A percentile compares a stretch with the other conserved stretches of the same genome.
Conservation (phyloP, 2,329 filamentous ascomycete species). For the Fusarium sublunatum region DNA sequence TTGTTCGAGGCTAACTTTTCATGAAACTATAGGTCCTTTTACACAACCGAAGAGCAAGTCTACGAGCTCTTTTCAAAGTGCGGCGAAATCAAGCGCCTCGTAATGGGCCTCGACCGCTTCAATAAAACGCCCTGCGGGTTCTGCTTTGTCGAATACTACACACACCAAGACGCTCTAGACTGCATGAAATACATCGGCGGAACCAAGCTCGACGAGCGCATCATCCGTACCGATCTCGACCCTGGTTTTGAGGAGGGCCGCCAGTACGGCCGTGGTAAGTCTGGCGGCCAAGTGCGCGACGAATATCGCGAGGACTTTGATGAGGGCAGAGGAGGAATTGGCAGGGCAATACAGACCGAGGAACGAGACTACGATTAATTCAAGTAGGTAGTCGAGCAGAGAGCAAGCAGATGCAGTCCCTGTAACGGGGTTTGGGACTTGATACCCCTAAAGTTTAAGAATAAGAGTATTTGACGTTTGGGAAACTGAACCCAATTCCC, state of each 20-base stretch:
- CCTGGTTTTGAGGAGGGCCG: constrained; percentile 95
- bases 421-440: constrained; percentile 24
- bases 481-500: constrained; percentile 14
- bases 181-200: constrained; percentile 99
- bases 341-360: constrained; percentile 76
- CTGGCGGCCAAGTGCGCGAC: constrained; percentile 94
- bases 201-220: constrained; percentile 96
- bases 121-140: constrained; percentile 98
- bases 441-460: constrained; percentile 43
- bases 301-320: constrained; percentile 98
- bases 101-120: constrained; percentile 98
- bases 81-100: constrained; percentile 96
- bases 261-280: constrained; percentile 95
- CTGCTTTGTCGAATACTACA: constrained; percentile 99
- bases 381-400: constrained; percentile 41
- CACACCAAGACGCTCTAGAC: constrained; percentile 94
- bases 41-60: constrained; percentile 98
- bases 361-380: constrained; percentile 55
- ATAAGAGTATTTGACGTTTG: constrained; percentile 19
- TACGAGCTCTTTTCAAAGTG: constrained; percentile 97
- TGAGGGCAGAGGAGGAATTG: constrained; percentile 90
- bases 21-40: constrained; percentile 77
- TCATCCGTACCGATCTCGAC: constrained; percentile 95
- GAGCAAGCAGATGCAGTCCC: constrained; percentile 1
- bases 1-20: constrained; percentile 20